Evolutionary conservation across 2,329 filamentous ascomycete genomes (phyloP).

Genomic region (Colletotrichum spaethianum): DNA sequence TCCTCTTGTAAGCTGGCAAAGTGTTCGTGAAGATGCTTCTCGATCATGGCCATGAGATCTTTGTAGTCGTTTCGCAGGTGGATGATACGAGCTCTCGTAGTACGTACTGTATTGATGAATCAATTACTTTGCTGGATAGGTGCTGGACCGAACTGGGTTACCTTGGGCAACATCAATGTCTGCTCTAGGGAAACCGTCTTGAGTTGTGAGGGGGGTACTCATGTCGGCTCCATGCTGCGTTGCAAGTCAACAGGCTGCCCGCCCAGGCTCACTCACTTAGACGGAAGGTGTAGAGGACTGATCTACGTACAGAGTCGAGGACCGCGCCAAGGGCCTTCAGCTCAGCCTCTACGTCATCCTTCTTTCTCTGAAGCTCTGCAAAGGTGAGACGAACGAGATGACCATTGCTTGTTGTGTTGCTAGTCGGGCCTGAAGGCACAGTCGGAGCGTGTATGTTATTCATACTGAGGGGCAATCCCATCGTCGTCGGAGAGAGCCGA

Average conservation of each 20-base stretch:
- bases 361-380: slow-evolving; percentile 85
- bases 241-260: slow-evolving; percentile 39
- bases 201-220: slow-evolving; percentile 88
- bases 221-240: slow-evolving; percentile 92
- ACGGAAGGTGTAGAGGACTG: neutral
- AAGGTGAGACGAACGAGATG: slow-evolving; percentile 77
- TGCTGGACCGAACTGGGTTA: slow-evolving; percentile 55
- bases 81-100: slow-evolving; percentile 92
- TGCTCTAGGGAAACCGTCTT: slow-evolving; percentile 91
- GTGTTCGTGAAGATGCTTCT: slow-evolving; percentile 88
- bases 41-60: slow-evolving; percentile 85
- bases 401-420: slow-evolving; percentile 72
- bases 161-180: slow-evolving; percentile 97
- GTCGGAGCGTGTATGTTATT: slow-evolving; percentile 72
- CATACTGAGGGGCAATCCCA: slow-evolving; percentile 58
- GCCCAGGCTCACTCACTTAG: neutral
- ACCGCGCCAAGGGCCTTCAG: slow-evolving; percentile 87
- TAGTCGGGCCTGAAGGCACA: slow-evolving; percentile 81
- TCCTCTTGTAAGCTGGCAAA: slow-evolving; percentile 80
- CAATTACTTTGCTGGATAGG: neutral
- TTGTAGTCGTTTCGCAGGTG: slow-evolving; percentile 94
- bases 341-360: slow-evolving; percentile 88
- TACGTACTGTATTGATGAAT: slow-evolving; percentile 76
- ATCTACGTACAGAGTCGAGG: slow-evolving; percentile 81
- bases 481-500: slow-evolving; percentile 3